These are phyloP conservation scores for Spathaspora girioi DNA, from an alignment of 805 yeast genomes.

Conservation along the genomic window DNA sequence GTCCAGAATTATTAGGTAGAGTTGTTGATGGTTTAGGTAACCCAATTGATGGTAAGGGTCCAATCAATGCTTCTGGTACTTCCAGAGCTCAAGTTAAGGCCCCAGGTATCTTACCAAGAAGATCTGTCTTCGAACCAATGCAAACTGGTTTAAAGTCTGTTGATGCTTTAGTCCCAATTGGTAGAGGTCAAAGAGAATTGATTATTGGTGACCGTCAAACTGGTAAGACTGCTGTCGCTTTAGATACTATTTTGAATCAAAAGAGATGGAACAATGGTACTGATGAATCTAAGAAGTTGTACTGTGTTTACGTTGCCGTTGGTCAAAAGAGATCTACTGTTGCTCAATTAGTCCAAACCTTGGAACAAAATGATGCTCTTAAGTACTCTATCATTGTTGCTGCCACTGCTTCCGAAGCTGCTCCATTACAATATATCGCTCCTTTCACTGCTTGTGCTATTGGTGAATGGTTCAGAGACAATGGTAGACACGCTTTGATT, in stretches of 20 bases:
- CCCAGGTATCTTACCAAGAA: conserved; percentile 99
- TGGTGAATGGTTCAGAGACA: conserved; percentile 99
- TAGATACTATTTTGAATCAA: conserved; percentile 98
- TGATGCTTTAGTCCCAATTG: conserved; percentile 98
- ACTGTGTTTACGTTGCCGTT: conserved; percentile 99
- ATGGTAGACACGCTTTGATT: conserved; percentile 96
- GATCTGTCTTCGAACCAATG: conserved; percentile 97
- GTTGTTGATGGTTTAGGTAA: conserved; percentile 99
- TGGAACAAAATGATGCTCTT: conserved; percentile 97
- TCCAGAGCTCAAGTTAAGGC: conserved; percentile 99
- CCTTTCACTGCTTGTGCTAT: conserved; percentile 99
- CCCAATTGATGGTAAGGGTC: conserved; percentile 99
- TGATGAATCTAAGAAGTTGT: conserved; percentile 96
- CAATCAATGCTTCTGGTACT: conserved; percentile 78
- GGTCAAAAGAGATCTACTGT: conserved; percentile 99
- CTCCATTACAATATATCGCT: conserved; percentile 99
- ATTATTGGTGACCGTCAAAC: conserved; percentile 99
- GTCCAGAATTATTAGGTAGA: conserved; percentile 97
- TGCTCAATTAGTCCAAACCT: conserved; percentile 98
- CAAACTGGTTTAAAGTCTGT: conserved; percentile 99
- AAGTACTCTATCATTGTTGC: conserved; percentile 98
- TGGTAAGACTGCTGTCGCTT: conserved; percentile 99
- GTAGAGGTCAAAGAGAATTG: conserved; percentile 99
- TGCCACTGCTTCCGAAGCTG: conserved; percentile 99
- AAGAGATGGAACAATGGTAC: conserved; percentile 96